Conservation (phyloP, 495 filamentous ascomycete genomes). For the Podospora pseudoanserina region DNA sequence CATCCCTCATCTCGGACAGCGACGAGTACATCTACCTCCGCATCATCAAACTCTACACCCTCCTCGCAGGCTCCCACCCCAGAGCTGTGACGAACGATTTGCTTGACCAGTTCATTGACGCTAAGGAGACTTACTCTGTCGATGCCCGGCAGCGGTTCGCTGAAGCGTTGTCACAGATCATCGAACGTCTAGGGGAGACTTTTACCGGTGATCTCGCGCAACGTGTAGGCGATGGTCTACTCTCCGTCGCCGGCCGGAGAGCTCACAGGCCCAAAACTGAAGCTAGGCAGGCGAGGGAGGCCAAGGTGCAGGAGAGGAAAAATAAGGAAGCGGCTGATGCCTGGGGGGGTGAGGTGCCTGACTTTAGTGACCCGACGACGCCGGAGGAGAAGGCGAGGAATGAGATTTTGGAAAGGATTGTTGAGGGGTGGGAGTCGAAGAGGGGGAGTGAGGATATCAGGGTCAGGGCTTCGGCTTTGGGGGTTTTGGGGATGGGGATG, state of each 20-base stretch:
- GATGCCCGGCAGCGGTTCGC: constrained; percentile 70
- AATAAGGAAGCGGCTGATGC: constrained; percentile 51
- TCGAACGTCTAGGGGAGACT: constrained; percentile 61
- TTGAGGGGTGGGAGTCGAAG: constrained; percentile 70
- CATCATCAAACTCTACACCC: constrained; percentile 63
- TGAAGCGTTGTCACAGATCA: constrained; percentile 65
- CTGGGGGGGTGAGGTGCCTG: constrained; percentile 51
- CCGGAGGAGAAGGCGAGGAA: constrained; percentile 48
- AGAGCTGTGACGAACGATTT: constrained; percentile 62
- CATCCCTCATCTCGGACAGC: constrained; percentile 61
- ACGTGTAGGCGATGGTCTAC: constrained; percentile 56
- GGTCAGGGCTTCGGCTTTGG: constrained; percentile 72
- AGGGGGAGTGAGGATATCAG: constrained; percentile 71
- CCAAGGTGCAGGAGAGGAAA: constrained; percentile 42
- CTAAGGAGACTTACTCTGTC: constrained; percentile 52
- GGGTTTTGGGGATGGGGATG: constrained; percentile 62
- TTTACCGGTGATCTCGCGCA: constrained; percentile 56
- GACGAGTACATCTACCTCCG: constrained; percentile 76
- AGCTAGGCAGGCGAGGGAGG: constrained; percentile 49
- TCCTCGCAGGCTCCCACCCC: constrained; percentile 62
- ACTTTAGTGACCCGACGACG: constrained; percentile 43
- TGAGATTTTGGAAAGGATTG: constrained; percentile 58
- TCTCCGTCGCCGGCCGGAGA: constrained; percentile 64
- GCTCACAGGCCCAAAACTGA: constrained; percentile 54
- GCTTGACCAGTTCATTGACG: constrained; percentile 66